Conservation (phyloP, 371 early-diverging fungal species). For the Apophysomyces variabilis region DNA sequence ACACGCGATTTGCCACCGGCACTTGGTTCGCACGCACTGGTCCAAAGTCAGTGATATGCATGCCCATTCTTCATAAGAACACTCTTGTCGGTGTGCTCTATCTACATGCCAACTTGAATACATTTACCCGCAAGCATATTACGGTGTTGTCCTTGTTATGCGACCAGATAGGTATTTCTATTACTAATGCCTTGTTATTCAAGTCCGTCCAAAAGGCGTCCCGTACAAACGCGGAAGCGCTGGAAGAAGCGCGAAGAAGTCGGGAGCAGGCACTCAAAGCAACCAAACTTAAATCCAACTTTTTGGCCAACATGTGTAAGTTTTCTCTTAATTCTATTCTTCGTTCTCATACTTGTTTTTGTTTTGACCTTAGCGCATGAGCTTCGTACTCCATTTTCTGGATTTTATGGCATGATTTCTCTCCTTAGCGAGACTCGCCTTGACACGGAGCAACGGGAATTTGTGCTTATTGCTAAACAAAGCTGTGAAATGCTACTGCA, state of each 20-base stretch:
- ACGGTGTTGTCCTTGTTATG: conserved; percentile 59
- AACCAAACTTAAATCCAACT: conserved; percentile 54
- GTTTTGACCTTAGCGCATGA: conserved; percentile 34
- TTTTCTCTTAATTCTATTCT: neutral
- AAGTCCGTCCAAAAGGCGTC: conserved; percentile 52
- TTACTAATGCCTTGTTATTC: conserved; percentile 63
- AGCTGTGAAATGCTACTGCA: conserved; percentile 64
- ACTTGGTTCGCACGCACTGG: conserved; percentile 32
- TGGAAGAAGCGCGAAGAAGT: conserved; percentile 49
- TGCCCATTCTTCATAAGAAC: conserved; percentile 61
- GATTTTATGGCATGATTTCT: conserved; percentile 64
- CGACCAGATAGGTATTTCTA: conserved; percentile 67
- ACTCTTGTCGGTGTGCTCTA: conserved; percentile 60
- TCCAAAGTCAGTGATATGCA: conserved; percentile 57
- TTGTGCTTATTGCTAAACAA: conserved; percentile 64
- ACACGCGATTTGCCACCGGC: conserved; percentile 44
- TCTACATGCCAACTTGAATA: conserved; percentile 57
- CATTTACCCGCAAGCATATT: conserved; percentile 58
- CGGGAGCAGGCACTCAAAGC: conserved; percentile 49
- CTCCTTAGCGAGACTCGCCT: conserved; percentile 57
- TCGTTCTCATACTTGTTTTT: neutral
- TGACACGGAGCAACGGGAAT: conserved; percentile 61
- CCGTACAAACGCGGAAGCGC: conserved; percentile 39
- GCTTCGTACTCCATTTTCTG: conserved; percentile 61
- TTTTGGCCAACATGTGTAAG: conserved; percentile 64